Percentiles rank a stretch among this genome's conserved stretches.
phyloP scores from a whole-genome alignment of 2,329 filamentous ascomycete species.

The Paecilomyces sp. region DNA sequence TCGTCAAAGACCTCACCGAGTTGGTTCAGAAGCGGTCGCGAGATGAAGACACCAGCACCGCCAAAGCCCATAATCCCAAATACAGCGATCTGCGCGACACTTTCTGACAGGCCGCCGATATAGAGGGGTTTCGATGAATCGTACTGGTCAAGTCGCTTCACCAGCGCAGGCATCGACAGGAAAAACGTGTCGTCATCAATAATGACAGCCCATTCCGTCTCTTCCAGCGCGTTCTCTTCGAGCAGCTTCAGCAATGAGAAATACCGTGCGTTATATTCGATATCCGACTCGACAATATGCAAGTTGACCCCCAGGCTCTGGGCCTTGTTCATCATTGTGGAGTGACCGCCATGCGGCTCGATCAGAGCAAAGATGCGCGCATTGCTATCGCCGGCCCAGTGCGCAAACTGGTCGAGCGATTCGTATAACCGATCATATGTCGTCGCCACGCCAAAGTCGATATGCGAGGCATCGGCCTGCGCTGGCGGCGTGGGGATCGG shows the following conservation, averaged over 20 bases:
- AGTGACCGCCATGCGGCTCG: conserved; percentile 32
- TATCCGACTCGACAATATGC: conserved; percentile 22
- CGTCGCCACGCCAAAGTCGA: conserved; percentile 54
- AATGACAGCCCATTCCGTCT: conserved; percentile 50
- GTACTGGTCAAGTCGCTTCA: conserved; percentile 40
- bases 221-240: conserved; percentile 34
- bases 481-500: conserved; percentile 39
- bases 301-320: conserved; percentile 37
- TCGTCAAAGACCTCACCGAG: conserved; percentile 42
- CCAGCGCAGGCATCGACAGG: conserved; percentile 46
- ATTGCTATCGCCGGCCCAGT: conserved; percentile 49
- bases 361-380: conserved; percentile 48
- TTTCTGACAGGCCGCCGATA: conserved; percentile 53
- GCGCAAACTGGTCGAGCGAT: conserved; percentile 46
- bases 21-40: conserved; percentile 43
- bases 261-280: conserved; percentile 44
- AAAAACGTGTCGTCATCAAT: conserved; percentile 62
- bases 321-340: conserved; percentile 26
- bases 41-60: conserved; percentile 55
- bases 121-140: conserved; percentile 47
- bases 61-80: conserved; percentile 57
- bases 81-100: conserved; percentile 42
- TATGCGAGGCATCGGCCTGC: conserved; percentile 40
- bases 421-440: conserved; percentile 43
- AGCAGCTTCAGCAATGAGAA: conserved; percentile 50